These are phyloP conservation scores for Mycena venus DNA, from an alignment of 768 basidiomycete genomes.

Conservation along the genomic window DNA sequence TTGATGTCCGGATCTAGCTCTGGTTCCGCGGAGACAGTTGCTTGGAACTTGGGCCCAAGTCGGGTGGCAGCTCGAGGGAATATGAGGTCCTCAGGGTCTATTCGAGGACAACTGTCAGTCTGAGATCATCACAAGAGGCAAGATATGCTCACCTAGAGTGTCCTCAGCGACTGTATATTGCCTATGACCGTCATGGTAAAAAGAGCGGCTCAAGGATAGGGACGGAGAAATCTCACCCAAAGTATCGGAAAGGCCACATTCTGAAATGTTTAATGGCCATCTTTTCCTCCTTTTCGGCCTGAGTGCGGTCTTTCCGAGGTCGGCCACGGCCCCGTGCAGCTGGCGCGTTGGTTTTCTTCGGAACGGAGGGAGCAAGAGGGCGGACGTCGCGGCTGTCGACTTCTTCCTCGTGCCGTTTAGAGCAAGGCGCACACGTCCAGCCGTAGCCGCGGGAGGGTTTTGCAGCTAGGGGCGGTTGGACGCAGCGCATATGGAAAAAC, in stretches of 20 bases:
- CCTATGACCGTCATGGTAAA: conserved; percentile 56
- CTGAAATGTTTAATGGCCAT: conserved; percentile 87
- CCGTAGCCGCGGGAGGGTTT: conserved; percentile 97
- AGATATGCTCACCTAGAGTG: conserved; percentile 75
- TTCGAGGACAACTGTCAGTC: conserved; percentile 40
- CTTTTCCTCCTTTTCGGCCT: conserved; percentile 84
- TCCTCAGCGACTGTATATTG: conserved; percentile 94
- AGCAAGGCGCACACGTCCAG: conserved; percentile 97
- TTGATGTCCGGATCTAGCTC: conserved; percentile 50
- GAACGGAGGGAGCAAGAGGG: conserved; percentile 54
- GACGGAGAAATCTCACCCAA: conserved; percentile 78
- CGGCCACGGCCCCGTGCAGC: conserved; percentile 80
- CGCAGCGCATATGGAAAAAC: conserved; percentile 95
- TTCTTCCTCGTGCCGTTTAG: conserved; percentile 87
- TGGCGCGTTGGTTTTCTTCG: conserved; percentile 79
- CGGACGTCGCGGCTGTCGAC: conserved; percentile 83
- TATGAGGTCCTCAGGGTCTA: conserved; percentile 97
- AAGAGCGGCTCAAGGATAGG: conserved; percentile 15
- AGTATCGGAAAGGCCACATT: conserved; percentile 97
- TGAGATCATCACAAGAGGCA: conserved; percentile 34
- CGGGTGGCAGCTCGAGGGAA: conserved; percentile 94
- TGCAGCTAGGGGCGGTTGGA: conserved; percentile 89
- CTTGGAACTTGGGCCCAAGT: conserved; percentile 91
- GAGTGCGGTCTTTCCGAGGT: conserved; percentile 80
- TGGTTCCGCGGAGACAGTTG: conserved; percentile 63